Percentiles rank a stretch among this genome's conserved stretches.
These are phyloP conservation scores for Dianthus caryophyllus DNA, from an alignment of 148 eudicot genomes.

Conservation along the genomic window DNA sequence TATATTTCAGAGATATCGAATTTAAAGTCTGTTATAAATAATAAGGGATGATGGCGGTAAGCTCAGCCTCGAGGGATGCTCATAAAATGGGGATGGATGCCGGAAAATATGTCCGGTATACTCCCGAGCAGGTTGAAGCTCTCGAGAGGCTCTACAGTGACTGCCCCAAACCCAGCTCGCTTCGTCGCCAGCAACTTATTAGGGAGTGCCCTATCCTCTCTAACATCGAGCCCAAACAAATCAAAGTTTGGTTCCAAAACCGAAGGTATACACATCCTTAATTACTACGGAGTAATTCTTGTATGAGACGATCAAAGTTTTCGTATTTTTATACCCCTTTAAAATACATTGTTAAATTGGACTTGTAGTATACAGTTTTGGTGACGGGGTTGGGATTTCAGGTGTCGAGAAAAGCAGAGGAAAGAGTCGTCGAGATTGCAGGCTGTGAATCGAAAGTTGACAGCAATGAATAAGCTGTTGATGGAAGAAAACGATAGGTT, in stretches of 20 bases:
- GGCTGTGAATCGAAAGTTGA: conserved; percentile 38
- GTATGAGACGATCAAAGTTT: no score
- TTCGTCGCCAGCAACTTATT: conserved; percentile 85
- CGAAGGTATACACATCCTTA: conserved; percentile 46
- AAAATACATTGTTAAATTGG: no score
- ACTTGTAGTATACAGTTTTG: neutral
- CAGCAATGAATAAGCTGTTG: conserved; percentile 44
- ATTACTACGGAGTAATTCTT: no score
- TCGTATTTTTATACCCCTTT: no score
- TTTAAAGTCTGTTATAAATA: conserved; percentile 20
- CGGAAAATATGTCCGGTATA: conserved; percentile 84
- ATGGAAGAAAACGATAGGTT: conserved; percentile 56
- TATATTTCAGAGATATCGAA: conserved; percentile 18
- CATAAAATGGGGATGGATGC: conserved; percentile 48
- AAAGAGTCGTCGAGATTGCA: conserved; percentile 43
- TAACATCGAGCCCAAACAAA: conserved; percentile 82
- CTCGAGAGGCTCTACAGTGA: conserved; percentile 86
- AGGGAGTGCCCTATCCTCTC: conserved; percentile 89
- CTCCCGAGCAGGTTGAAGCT: conserved; percentile 98
- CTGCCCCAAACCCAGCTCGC: conserved; percentile 88
- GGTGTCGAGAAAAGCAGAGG: conserved; percentile 51
- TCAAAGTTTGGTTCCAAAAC: conserved; percentile 97
- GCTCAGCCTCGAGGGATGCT: conserved; percentile 62
- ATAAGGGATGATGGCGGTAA: conserved; percentile 61
- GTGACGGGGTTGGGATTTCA: conserved; percentile 16